These are phyloP conservation scores for Colletotrichum tabaci DNA, from an alignment of 2,329 filamentous ascomycete species.

Conservation along the genomic window DNA sequence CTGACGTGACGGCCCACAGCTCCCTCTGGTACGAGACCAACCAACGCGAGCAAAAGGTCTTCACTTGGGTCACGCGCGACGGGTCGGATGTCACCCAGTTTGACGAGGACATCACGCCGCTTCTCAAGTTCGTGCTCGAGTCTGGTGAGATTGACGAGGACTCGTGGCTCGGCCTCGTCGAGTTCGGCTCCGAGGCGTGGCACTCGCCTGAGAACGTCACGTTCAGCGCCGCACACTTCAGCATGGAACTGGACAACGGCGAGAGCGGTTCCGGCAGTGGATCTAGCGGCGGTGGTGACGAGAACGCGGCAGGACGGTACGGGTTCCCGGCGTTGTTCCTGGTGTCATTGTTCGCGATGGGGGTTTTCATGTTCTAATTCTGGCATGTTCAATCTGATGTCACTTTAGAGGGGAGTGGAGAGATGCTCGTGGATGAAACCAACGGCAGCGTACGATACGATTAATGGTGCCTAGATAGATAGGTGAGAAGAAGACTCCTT, in stretches of 20 bases:
- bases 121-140: conserved; percentile 51
- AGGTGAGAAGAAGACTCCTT: background rate
- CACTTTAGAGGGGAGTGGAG: background rate
- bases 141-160: conserved; percentile 48
- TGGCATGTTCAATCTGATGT: background rate
- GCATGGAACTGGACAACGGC: conserved; percentile 44
- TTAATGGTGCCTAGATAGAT: background rate
- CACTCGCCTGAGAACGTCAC: conserved; percentile 49
- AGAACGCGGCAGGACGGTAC: conserved; percentile 13
- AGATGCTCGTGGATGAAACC: no score
- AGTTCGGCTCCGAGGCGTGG: conserved; percentile 51
- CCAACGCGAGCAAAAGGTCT: conserved; percentile 49
- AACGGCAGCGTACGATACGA: background rate
- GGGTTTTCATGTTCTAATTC: background rate
- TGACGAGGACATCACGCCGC: conserved; percentile 49
- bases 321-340: conserved; percentile 9
- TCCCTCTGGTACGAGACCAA: conserved; percentile 49
- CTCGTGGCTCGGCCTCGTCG: conserved; percentile 49
- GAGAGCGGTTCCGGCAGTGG: conserved; percentile 12
- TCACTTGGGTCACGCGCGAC: conserved; percentile 49
- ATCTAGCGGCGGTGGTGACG: conserved; percentile 1
- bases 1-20: conserved; percentile 39
- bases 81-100: conserved; percentile 46
- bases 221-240: conserved; percentile 49
- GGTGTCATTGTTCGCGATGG: conserved; percentile 5